Evolutionary conservation across 306 rosid genomes (phyloP).

Genomic region (Echinosophora koreensis): DNA sequence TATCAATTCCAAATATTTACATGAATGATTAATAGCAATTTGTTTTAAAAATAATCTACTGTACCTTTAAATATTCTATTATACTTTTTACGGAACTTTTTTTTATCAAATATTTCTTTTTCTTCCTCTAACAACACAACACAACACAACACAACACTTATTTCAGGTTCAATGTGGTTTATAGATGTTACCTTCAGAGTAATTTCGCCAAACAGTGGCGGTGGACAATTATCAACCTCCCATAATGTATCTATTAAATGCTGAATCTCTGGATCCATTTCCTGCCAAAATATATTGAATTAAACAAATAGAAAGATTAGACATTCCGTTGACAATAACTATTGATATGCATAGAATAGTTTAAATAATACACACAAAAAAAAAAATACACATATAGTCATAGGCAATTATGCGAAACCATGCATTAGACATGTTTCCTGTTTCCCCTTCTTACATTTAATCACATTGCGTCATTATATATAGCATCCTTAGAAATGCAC

Average conservation of each 20-base stretch:
- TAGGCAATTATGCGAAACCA: neutral
- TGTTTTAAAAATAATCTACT: no score
- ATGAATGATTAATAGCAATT: no score
- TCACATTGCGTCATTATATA: no score
- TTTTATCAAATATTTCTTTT: neutral
- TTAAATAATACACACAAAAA: no score
- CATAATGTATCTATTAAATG: conserved; percentile 11
- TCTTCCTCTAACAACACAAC: neutral
- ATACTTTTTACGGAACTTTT: neutral
- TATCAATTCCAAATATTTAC: no score
- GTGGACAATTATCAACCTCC: conserved; percentile 21
- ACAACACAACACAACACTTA: no score
- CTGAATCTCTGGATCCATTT: conserved; percentile 18
- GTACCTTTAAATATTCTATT: neutral
- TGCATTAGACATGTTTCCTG: neutral
- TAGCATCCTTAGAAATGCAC: neutral
- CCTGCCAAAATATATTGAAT: neutral
- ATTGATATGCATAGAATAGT: neutral
- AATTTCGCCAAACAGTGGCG: neutral
- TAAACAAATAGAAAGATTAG: neutral
- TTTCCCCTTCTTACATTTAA: no score
- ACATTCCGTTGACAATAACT: neutral
- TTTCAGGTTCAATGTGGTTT: neutral
- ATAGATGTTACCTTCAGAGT: neutral
- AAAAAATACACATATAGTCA: neutral